Percentiles rank a stretch among this genome's conserved stretches.
Evolutionary conservation across 345 rosid species (phyloP).

Genomic region (Xanthoceras sorbifolium): DNA sequence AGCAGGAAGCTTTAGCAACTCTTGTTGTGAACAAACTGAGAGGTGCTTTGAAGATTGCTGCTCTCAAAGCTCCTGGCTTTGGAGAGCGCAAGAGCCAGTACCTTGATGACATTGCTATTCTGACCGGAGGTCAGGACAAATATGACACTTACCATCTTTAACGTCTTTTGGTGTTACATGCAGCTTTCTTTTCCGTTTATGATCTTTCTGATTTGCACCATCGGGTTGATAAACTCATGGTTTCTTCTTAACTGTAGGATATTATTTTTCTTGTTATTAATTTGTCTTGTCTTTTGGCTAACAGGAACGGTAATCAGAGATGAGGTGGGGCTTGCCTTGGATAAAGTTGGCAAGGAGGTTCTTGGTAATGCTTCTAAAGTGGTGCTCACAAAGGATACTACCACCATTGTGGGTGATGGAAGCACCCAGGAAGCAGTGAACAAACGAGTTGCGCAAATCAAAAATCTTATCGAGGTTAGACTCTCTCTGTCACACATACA

Average conservation of each 20-base stretch:
- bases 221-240: not conserved
- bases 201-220: not conserved
- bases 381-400: conserved; percentile 88
- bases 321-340: conserved; percentile 92
- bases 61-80: conserved; percentile 96
- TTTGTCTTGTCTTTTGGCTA: not conserved
- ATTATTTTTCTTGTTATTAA: not conserved
- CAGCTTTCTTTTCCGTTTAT: not conserved
- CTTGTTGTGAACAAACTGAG: conserved; percentile 94
- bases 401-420: conserved; percentile 96
- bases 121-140: conserved; percentile 73
- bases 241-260: not conserved
- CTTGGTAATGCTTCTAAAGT: conserved; percentile 90
- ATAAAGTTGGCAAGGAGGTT: conserved; percentile 91
- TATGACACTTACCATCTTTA: not conserved
- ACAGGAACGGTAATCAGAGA: conserved; percentile 91
- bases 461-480: conserved; percentile 79
- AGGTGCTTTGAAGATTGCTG: conserved; percentile 92
- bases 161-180: not conserved
- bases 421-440: conserved; percentile 93
- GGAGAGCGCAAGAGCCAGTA: conserved; percentile 97
- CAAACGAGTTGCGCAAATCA: conserved; percentile 91
- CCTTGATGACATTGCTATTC: conserved; percentile 94
- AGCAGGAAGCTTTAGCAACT: conserved; percentile 96
- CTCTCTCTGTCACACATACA: not conserved